Evolutionary conservation across 352 stramenopile species (phyloP), one percentile per base, ranked within the genome.

Genomic region (Pilasporangium apinafurcum): DNA sequence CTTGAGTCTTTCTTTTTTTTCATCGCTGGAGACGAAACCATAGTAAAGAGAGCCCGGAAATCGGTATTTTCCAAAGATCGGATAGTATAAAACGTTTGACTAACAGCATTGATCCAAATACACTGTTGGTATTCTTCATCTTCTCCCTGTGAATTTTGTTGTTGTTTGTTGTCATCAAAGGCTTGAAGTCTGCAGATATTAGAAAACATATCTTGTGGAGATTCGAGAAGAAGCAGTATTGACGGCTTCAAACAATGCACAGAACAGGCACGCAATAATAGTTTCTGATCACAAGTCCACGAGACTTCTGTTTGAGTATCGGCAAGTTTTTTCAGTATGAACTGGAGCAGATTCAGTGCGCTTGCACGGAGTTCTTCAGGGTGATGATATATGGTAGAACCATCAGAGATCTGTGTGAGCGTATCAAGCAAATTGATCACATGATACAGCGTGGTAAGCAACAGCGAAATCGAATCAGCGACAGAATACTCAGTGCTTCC

Each of bases 161-260:
- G 18, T 24, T 9, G 8, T 26, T 10, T 28, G 20, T 26, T 18
- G 17, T 4, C 29, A 36, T 12, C 17, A 35, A 18, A 27, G 10
- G 57, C 29, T 30, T 70, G 32, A n/a, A 51, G 20, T 41, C 26
- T 22, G 38, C 62, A 55, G 22, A 83, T 36, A n/a, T 62, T 60
- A 20, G 49, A 46, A 8, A 87, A 46, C 1, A 83, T 44, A n/a
- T 68, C 55, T 9, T 53, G 62, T 1, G 75, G 75, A 20, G 56
- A 65, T 34, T 85, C 67, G 32, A 83, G 83, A 5, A 81, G 57
- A 4, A 87, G 51, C 33, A 87, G 47, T 21, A 72, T 68, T 16
- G 53, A 65, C 21, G 68, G 67, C 22, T 83, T 53, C 16, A 87
- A 34, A 22, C 66, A 74, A 14, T 37, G 51, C 17, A 76, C 30